These are phyloP conservation scores for Trypanosoma scelopori DNA, from an alignment of 208 protist genomes.

Conservation along the genomic window DNA sequence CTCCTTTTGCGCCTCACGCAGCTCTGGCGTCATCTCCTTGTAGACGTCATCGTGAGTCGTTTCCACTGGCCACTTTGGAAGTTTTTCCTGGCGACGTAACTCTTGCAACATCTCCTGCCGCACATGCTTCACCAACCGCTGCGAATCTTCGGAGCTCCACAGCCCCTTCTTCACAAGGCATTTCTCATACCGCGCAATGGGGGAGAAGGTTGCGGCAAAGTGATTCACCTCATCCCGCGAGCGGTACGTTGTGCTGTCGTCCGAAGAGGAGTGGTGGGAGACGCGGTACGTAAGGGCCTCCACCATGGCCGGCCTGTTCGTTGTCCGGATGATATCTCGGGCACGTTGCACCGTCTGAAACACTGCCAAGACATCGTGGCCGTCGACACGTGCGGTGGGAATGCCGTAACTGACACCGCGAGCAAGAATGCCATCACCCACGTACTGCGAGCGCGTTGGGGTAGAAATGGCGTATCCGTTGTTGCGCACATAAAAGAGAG, in stretches of 20 bases:
- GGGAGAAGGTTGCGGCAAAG: constrained; percentile 50
- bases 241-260: constrained; percentile 94
- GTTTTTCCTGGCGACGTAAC: constrained; percentile 67
- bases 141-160: constrained; percentile 61
- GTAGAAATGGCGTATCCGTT: constrained; percentile 97
- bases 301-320: constrained; percentile 90
- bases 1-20: constrained; percentile 47
- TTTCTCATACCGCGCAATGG: constrained; percentile 69
- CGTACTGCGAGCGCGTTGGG: constrained; percentile 94
- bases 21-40: constrained; percentile 48
- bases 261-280: constrained; percentile 95
- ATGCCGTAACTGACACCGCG: constrained; percentile 88
- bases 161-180: constrained; percentile 53
- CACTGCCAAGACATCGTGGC: constrained; percentile 96
- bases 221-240: constrained; percentile 57
- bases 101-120: constrained; percentile 54
- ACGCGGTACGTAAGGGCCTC: constrained; percentile 97
- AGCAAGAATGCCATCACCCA: constrained; percentile 91
- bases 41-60: constrained; percentile 63
- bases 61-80: constrained; percentile 58
- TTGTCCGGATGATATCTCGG: constrained; percentile 76
- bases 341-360: constrained; percentile 89
- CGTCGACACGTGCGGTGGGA: constrained; percentile 94
- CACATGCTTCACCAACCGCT: constrained; percentile 37
- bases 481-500: constrained; percentile 95